Percentiles rank a stretch among this genome's conserved stretches.
Evolutionary conservation across 2,329 filamentous ascomycete genomes (phyloP).

Genomic region (Leptodontidium sp.): DNA sequence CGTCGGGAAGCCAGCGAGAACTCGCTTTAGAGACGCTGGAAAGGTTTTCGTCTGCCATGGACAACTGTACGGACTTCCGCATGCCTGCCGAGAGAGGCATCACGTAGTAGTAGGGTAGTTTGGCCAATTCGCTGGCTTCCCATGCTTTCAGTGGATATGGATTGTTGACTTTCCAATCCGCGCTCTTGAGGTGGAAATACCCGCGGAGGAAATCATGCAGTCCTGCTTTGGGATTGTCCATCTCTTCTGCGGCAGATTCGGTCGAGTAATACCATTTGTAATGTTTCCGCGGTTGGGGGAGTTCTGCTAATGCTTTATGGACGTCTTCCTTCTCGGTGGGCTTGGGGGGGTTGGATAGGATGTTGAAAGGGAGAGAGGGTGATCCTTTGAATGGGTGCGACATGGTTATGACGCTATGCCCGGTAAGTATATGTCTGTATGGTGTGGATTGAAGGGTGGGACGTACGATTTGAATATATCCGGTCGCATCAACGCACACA

Average conservation of each 20-base stretch:
- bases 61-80: slow-evolving; percentile 61
- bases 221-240: slow-evolving; percentile 57
- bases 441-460: neutral
- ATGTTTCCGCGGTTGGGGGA: slow-evolving; percentile 68
- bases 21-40: slow-evolving; percentile 48
- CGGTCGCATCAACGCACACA: slow-evolving; percentile 67
- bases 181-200: slow-evolving; percentile 74
- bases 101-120: slow-evolving; percentile 74
- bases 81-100: slow-evolving; percentile 67
- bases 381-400: slow-evolving; percentile 69
- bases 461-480: slow-evolving; percentile 66
- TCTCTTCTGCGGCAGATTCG: slow-evolving; percentile 54
- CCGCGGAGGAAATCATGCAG: slow-evolving; percentile 69
- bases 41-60: slow-evolving; percentile 62
- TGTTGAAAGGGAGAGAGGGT: slow-evolving; percentile 57
- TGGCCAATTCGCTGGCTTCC: slow-evolving; percentile 63
- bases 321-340: slow-evolving; percentile 52
- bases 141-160: slow-evolving; percentile 62
- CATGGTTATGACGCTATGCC: slow-evolving; percentile 61
- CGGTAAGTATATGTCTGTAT: neutral
- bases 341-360: slow-evolving; percentile 46
- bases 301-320: slow-evolving; percentile 61
- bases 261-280: slow-evolving; percentile 74
- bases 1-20: slow-evolving; percentile 62
- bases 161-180: slow-evolving; percentile 62